Percentiles rank a stretch among this genome's conserved stretches.
These are phyloP conservation scores for Kodamaea laetipori DNA, from an alignment of 805 yeast species.

Conservation along the genomic window DNA sequence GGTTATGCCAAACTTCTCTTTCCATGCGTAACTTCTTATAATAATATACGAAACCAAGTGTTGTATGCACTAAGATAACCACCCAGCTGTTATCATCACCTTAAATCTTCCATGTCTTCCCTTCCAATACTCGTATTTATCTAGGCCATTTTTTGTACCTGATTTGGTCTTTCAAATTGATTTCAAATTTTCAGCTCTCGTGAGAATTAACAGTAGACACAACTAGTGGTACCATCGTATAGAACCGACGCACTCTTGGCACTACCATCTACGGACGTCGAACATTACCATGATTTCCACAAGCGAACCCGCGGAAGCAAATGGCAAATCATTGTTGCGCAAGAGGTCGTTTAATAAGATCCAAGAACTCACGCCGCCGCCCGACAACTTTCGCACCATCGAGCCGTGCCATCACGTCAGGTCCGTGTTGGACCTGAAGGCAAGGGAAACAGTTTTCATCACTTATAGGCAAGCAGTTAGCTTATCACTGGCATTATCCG, in stretches of 20 bases:
- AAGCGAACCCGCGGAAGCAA: neutral
- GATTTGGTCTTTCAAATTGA: slow-evolving; percentile 5
- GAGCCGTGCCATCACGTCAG: slow-evolving; percentile 53
- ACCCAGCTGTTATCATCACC: too few relatives aligned
- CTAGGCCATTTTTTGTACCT: slow-evolving; percentile 2
- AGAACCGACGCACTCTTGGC: too few relatives aligned
- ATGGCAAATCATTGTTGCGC: slow-evolving; percentile 1
- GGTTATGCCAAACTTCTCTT: too few relatives aligned
- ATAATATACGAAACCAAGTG: too few relatives aligned
- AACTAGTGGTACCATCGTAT: too few relatives aligned
- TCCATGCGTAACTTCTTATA: too few relatives aligned
- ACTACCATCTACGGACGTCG: too few relatives aligned
- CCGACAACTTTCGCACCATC: slow-evolving; percentile 32
- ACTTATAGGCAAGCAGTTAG: slow-evolving; percentile 56
- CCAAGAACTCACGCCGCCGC: slow-evolving; percentile 19
- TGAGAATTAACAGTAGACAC: neutral
- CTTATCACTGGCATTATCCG: slow-evolving; percentile 40
- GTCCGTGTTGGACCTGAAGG: slow-evolving; percentile 50
- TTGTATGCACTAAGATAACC: too few relatives aligned
- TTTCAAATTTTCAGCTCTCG: slow-evolving; percentile 6
- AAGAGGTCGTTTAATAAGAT: slow-evolving; percentile 9
- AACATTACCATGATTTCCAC: too few relatives aligned
- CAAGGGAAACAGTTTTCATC: slow-evolving; percentile 49
- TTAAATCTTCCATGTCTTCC: too few relatives aligned
- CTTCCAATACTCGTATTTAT: too few relatives aligned